phyloP scores from a whole-genome alignment of 495 filamentous ascomycete genomes.

The Letharia lupina region DNA sequence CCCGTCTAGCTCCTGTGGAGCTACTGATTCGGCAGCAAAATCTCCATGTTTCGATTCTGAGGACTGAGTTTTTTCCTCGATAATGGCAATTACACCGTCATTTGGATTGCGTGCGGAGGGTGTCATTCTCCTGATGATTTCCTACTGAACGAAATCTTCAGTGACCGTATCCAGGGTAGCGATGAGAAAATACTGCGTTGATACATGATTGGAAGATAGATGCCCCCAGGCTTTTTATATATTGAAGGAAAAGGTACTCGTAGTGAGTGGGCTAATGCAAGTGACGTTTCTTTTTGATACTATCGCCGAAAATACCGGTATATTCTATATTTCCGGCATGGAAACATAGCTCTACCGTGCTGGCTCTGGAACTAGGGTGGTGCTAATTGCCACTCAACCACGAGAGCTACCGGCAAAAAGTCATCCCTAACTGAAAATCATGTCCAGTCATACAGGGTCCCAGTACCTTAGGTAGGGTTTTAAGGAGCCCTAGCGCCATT shows the following conservation, averaged over 20 bases:
- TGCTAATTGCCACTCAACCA: too few relatives aligned
- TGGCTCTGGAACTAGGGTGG: too few relatives aligned
- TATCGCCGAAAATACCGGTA: too few relatives aligned
- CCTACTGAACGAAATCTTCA: neutral
- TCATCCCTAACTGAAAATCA: too few relatives aligned
- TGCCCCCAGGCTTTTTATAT: neutral
- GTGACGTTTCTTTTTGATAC: neutral
- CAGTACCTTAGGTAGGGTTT: too few relatives aligned
- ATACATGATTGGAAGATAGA: neutral
- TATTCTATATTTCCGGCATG: neutral
- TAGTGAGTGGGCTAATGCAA: constrained; percentile 1
- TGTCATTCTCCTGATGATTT: neutral
- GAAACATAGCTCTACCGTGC: neutral
- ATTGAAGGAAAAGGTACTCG: neutral
- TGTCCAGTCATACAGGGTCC: too few relatives aligned
- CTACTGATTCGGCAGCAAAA: too few relatives aligned
- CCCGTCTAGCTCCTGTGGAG: neutral
- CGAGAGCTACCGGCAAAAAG: too few relatives aligned
- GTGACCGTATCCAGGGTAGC: neutral
- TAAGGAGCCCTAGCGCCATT: too few relatives aligned
- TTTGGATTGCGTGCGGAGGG: neutral
- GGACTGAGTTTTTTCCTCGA: neutral
- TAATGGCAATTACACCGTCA: too few relatives aligned
- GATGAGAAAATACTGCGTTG: neutral
- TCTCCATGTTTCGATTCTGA: neutral